Evolutionary conservation across 345 rosid species (phyloP).

Genomic region (Bruguiera gymnorhiza): DNA sequence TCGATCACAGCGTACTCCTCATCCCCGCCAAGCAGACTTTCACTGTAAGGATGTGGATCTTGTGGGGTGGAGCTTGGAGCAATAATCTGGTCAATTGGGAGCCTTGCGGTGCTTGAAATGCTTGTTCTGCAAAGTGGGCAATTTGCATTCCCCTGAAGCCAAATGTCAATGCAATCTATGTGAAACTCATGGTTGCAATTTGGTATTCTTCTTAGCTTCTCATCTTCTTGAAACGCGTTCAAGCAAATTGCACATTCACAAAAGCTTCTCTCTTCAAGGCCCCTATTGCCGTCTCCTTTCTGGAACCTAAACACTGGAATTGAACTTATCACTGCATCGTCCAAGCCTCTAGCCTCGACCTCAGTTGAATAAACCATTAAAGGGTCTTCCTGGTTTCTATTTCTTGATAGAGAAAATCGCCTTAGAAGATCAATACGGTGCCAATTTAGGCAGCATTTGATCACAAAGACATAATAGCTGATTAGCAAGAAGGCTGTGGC

Average conservation of each 20-base stretch:
- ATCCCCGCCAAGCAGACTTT: slow-evolving; percentile 32
- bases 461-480: slow-evolving; percentile 78
- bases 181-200: slow-evolving; percentile 76
- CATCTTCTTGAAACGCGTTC: slow-evolving; percentile 76
- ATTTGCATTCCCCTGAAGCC: slow-evolving; percentile 88
- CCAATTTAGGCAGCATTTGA: slow-evolving; percentile 90
- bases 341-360: slow-evolving; percentile 57
- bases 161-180: slow-evolving; percentile 84
- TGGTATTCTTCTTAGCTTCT: slow-evolving; percentile 67
- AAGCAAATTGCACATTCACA: slow-evolving; percentile 77
- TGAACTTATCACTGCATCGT: slow-evolving; percentile 72
- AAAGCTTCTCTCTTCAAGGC: slow-evolving; percentile 36
- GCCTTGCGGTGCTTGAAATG: slow-evolving; percentile 44
- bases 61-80: slow-evolving; percentile 50
- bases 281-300: slow-evolving; percentile 34
- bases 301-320: slow-evolving; percentile 75
- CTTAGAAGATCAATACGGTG: slow-evolving; percentile 60
- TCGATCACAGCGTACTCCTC: slow-evolving; percentile 70
- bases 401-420: slow-evolving; percentile 61
- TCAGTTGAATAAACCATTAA: slow-evolving; percentile 40
- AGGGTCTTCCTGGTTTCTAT: slow-evolving; percentile 44
- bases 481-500: slow-evolving; percentile 83
- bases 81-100: slow-evolving; percentile 29
- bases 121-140: slow-evolving; percentile 82
- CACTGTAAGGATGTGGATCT: slow-evolving; percentile 34